These are phyloP conservation scores for Hydnomerulius pinastri DNA, from an alignment of 768 basidiomycete species.

Conservation along the genomic window DNA sequence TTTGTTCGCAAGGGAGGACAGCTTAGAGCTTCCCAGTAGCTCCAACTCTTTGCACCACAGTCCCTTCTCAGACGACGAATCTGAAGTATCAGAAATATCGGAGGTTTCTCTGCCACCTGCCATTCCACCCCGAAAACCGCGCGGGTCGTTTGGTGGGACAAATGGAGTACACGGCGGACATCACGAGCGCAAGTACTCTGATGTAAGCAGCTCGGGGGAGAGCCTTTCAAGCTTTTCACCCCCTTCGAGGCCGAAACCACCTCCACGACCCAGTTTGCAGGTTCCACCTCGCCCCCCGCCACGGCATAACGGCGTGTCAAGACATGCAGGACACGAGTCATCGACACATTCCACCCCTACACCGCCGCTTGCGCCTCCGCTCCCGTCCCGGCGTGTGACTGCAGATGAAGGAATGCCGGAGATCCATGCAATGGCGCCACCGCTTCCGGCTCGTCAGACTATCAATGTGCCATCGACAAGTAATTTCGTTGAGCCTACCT, in stretches of 20 bases:
- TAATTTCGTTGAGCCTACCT: constrained; percentile 20
- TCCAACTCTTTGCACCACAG: constrained; percentile 25
- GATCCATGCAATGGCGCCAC: constrained; percentile 17
- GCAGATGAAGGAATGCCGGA: constrained; percentile 13
- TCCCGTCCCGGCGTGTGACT: constrained; percentile 38
- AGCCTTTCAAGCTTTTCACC: constrained; percentile 10
- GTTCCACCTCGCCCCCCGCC: constrained; percentile 25
- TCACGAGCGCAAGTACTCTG: constrained; percentile 14
- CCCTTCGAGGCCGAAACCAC: constrained; percentile 20
- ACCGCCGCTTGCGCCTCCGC: constrained; percentile 34
- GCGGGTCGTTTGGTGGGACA: constrained; percentile 4
- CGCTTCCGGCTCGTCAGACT: constrained; percentile 42
- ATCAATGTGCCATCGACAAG: no score
- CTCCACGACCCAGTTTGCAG: constrained; percentile 19
- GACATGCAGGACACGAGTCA: background rate
- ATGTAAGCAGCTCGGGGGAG: constrained; percentile 24
- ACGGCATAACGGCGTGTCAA: constrained; percentile 7
- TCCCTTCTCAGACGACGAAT: constrained; percentile 34
- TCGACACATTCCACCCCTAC: constrained; percentile 15
- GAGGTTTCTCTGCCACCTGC: constrained; percentile 13
- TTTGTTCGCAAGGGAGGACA: constrained; percentile 24
- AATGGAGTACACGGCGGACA: background rate
- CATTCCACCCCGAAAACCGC: constrained; percentile 6
- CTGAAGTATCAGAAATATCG: constrained; percentile 26
- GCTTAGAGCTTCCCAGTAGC: constrained; percentile 17